Evolutionary conservation across 2,329 filamentous ascomycete species (phyloP).

Genomic region (Exophiala phaeomuriformis): DNA sequence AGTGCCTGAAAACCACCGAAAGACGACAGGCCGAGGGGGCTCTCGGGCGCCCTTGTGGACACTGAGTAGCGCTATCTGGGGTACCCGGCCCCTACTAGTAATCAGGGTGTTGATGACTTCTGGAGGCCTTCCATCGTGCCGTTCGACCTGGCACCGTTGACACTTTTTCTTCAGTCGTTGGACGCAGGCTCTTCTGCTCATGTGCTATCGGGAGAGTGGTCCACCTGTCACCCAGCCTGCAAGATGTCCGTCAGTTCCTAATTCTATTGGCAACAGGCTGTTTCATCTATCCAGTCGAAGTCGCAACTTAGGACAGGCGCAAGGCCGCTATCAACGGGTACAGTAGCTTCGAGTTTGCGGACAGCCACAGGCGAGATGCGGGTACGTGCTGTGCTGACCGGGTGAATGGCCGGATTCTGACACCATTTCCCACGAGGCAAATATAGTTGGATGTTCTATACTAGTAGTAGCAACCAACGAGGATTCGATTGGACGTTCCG

Average conservation of each 20-base stretch:
- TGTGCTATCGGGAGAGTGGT: neutral
- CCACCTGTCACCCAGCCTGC: neutral
- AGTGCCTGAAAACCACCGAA: no score
- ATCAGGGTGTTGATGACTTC: neutral
- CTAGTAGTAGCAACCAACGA: no score
- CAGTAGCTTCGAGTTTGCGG: neutral
- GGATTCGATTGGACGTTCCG: no score
- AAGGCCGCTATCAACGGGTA: constrained; percentile 5
- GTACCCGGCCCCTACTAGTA: neutral
- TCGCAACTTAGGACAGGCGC: constrained; percentile 6
- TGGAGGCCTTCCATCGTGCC: neutral
- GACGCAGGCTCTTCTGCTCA: neutral
- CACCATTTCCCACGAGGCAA: constrained; percentile 9
- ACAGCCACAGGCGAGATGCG: constrained; percentile 8
- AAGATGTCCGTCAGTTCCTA: neutral
- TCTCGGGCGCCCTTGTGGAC: neutral
- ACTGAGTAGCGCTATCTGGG: constrained; percentile 2
- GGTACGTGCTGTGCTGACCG: constrained; percentile 8
- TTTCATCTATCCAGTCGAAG: constrained; percentile 1
- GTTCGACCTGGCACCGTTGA: neutral
- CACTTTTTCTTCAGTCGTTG: neutral
- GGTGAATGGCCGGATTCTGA: constrained; percentile 8
- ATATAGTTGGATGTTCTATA: neutral
- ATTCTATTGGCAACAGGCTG: neutral
- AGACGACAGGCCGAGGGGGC: no score